Evolutionary conservation across 176 grass and related monocot species (phyloP), one percentile per base, ranked within the genome.

Genomic region (Oryza coarctata): DNA sequence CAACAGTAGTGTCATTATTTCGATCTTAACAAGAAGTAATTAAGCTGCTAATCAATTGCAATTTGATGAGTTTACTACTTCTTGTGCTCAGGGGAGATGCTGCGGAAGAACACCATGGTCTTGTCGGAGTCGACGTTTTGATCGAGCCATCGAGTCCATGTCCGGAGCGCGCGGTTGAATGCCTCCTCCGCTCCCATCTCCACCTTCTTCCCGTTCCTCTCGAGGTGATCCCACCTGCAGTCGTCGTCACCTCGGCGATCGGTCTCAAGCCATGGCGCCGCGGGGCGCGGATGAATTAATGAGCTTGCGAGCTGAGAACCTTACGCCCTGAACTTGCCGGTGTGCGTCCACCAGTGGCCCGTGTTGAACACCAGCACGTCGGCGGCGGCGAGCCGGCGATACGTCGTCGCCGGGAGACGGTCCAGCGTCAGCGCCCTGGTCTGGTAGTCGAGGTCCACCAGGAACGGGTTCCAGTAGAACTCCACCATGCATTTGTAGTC

Each of bases 291-390:
- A 38, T 38, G 36, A 9, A 9, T 39, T 39, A 2, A 39, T 39
- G 38, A 45, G 43, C 13, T 52, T 3, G 12, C 17, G 49, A 52
- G 49, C 17, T 52, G 15, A 60, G 57, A n/a, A 7, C 73, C 92
- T 70, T 70, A 87, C 84, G 86, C 83, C 25, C 68, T 84, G 15
- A 94, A 68, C 61, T 87, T 94, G 77, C 92, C 87, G 2, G 58
- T 88, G 72, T 91, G 87, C 8, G 89, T 91, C 92, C 89, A 94
- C 84, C 92, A 91, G 64, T 94, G 92, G 10, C 92, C 89, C 35
- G 86, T 91, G 84, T 91, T 94, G 89, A 89, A 91, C 66, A 94
- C 32, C 11, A 91, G 28, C 63, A 85, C 84, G 8, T 94, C 89
- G 0, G 84, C 92, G 0, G 38, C 72, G 52, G 9, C 33, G 6